These are phyloP conservation scores for Debaryomyces fabryi DNA, from an alignment of 1,139 yeast genomes.

Conservation along the genomic window DNA sequence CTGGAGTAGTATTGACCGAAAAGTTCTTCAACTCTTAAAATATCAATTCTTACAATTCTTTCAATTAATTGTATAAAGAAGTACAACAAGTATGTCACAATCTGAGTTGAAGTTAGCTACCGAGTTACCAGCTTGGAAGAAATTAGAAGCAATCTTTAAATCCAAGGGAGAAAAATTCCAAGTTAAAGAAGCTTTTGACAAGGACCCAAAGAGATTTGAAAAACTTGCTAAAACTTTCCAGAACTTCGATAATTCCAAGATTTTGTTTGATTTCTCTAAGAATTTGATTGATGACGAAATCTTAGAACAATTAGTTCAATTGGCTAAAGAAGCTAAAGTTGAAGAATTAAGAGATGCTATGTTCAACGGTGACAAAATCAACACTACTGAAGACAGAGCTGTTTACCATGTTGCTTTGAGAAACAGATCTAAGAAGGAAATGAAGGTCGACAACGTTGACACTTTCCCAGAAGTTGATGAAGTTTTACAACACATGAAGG, in stretches of 20 bases:
- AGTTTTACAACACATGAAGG: conserved; percentile 94
- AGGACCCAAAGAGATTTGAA: conserved; percentile 73
- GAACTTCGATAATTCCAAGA: conserved; percentile 84
- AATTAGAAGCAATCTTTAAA: conserved; percentile 71
- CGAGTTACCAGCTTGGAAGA: conserved; percentile 84
- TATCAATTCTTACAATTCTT: neutral
- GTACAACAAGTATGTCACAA: conserved; percentile 26
- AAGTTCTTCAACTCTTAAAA: neutral
- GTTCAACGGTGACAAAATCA: conserved; percentile 92
- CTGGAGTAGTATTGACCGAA: conserved; percentile 11
- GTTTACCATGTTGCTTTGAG: conserved; percentile 96
- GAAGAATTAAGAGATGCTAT: conserved; percentile 85
- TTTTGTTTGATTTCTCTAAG: conserved; percentile 93
- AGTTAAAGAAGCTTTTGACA: conserved; percentile 74
- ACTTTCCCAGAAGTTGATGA: conserved; percentile 89
- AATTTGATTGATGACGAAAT: conserved; percentile 88
- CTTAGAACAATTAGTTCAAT: conserved; percentile 61
- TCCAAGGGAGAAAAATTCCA: conserved; percentile 65
- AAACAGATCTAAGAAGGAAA: conserved; percentile 79
- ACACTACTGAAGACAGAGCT: conserved; percentile 94
- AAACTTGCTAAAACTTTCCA: conserved; percentile 76
- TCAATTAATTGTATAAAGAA: conserved; percentile 1
- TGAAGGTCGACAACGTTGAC: conserved; percentile 87
- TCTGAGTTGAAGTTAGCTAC: conserved; percentile 65
- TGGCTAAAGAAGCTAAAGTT: conserved; percentile 90